Conservation (phyloP, 495 filamentous ascomycete genomes). For the Rusavskia elegans region DNA sequence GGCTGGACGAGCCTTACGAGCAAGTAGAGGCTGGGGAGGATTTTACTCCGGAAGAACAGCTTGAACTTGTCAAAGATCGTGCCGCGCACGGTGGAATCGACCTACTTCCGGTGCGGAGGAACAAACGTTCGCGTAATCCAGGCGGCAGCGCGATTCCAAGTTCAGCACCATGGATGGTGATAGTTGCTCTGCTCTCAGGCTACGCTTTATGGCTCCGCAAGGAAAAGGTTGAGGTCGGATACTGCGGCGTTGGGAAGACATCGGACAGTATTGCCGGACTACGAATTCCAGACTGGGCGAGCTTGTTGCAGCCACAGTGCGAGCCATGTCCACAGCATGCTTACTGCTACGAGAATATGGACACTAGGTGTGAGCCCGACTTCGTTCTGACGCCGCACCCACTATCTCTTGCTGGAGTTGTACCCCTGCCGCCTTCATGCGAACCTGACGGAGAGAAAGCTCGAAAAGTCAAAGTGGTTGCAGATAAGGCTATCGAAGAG, state of each 20-base stretch:
- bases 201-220: conserved; percentile 77
- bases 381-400: conserved; percentile 79
- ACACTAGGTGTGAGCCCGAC: conserved; percentile 67
- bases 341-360: conserved; percentile 64
- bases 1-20: conserved; percentile 23
- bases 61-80: conserved; percentile 52
- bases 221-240: conserved; percentile 88
- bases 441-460: conserved; percentile 90
- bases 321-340: conserved; percentile 88
- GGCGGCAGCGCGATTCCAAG: conserved; percentile 17
- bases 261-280: conserved; percentile 33
- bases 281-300: conserved; percentile 49
- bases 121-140: conserved; percentile 18
- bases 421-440: conserved; percentile 84
- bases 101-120: conserved; percentile 15
- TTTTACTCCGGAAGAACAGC: conserved; percentile 80
- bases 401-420: conserved; percentile 58
- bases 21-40: conserved; percentile 61
- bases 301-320: conserved; percentile 59
- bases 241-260: conserved; percentile 71
- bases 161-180: conserved; percentile 47
- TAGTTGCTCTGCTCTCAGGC: conserved; percentile 47
- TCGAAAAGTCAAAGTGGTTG: conserved; percentile 69
- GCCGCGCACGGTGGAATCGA: conserved; percentile 24
- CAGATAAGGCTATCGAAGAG: conserved; percentile 75